These are phyloP conservation scores for Cryphonectria radicalis DNA, from an alignment of 2,329 filamentous ascomycete genomes.

Conservation along the genomic window DNA sequence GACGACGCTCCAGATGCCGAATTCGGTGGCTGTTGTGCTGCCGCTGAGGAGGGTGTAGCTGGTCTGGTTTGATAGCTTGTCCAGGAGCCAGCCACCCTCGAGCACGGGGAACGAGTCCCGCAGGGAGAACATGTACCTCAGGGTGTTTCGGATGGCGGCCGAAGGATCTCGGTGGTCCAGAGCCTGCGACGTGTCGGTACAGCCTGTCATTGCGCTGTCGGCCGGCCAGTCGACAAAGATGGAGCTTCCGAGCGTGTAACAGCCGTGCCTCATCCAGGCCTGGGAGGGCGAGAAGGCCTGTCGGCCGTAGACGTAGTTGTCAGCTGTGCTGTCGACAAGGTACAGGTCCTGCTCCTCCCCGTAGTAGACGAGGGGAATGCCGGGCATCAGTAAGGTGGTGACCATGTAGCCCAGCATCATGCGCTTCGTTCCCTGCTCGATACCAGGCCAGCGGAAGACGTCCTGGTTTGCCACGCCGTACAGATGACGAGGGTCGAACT, in stretches of 20 bases:
- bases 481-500: slow-evolving; percentile 67
- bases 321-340: slow-evolving; percentile 62
- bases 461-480: slow-evolving; percentile 69
- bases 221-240: slow-evolving; percentile 62
- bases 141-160: slow-evolving; percentile 62
- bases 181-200: slow-evolving; percentile 55
- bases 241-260: slow-evolving; percentile 57
- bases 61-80: slow-evolving; percentile 61
- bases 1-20: slow-evolving; percentile 62
- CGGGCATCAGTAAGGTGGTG: slow-evolving; percentile 62
- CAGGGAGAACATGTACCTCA: slow-evolving; percentile 66
- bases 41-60: slow-evolving; percentile 51
- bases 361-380: slow-evolving; percentile 56
- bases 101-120: slow-evolving; percentile 59
- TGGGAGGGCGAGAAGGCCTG: slow-evolving; percentile 63
- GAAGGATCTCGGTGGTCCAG: slow-evolving; percentile 67
- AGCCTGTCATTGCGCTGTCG: slow-evolving; percentile 55
- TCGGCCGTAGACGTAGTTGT: slow-evolving; percentile 66
- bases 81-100: slow-evolving; percentile 61
- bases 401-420: slow-evolving; percentile 63
- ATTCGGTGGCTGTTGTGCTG: slow-evolving; percentile 42
- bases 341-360: slow-evolving; percentile 69
- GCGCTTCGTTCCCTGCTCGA: slow-evolving; percentile 60
- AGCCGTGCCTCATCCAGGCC: slow-evolving; percentile 67
- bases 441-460: slow-evolving; percentile 66